Percentiles rank a stretch among this genome's conserved stretches.
These are phyloP conservation scores for Colletotrichum acutatum DNA, from an alignment of 2,329 filamentous ascomycete species.

Conservation along the genomic window DNA sequence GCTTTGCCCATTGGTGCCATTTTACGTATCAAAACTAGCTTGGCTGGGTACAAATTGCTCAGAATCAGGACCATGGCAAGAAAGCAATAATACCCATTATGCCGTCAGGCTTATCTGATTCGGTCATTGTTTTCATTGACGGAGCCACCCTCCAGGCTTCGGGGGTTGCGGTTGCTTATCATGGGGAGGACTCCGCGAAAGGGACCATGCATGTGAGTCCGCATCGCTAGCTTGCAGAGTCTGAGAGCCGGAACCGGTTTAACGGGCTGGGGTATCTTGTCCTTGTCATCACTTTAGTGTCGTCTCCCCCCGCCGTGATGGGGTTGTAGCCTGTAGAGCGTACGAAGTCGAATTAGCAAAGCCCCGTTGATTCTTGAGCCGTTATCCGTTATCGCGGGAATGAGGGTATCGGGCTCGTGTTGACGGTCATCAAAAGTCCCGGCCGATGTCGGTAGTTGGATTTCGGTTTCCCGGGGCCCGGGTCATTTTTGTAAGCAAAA, in stretches of 20 bases:
- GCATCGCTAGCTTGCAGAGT: background rate
- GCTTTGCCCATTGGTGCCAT: background rate
- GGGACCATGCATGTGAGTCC: background rate
- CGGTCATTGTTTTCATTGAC: background rate
- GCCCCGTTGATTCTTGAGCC: no score
- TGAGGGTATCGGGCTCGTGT: no score
- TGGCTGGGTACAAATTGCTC: background rate
- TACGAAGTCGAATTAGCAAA: no score
- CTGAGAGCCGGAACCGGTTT: background rate
- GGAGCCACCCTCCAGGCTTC: no score
- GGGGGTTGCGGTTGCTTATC: slow-evolving; percentile 18
- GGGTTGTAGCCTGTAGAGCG: no score
- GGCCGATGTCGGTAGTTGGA: slow-evolving; percentile 4
- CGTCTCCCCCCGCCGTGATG: background rate
- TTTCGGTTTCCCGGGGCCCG: background rate
- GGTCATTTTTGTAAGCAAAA: background rate
- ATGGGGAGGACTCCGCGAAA: slow-evolving; percentile 1
- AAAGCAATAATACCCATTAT: slow-evolving; percentile 18
- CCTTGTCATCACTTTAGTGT: background rate
- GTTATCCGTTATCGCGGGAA: no score
- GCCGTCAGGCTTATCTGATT: slow-evolving; percentile 7
- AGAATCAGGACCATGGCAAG: slow-evolving; percentile 12
- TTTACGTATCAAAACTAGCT: background rate
- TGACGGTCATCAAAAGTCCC: background rate
- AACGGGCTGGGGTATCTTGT: background rate